Base-by-base conservation (phyloP, 2,329 filamentous ascomycete genomes). In the Colletotrichum karsti region DNA sequence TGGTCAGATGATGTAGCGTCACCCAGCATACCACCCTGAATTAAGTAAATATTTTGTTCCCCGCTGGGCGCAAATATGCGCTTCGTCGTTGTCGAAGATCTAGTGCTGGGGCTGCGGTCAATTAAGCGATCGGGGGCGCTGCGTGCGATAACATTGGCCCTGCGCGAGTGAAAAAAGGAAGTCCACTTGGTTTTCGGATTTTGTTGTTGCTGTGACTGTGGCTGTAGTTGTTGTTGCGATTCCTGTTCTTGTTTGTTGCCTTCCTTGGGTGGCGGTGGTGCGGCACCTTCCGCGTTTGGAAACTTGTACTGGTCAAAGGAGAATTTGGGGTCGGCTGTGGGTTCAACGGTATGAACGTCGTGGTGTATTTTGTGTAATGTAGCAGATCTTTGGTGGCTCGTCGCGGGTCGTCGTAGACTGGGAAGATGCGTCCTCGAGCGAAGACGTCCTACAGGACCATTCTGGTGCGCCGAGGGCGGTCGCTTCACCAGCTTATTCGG, bases 401-500 rank as follows among this genome's bases (percentile, higher is more conserved):
- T 95, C 50, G 92, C 92, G 58, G 93, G 93, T 73, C 92, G 85
- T 66, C 91, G 89, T 67, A 95, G 85, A 22, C 87, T 89, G 3
- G 89, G 87, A 69, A 92, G 82, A 73, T 91, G 88, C 53, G 90
- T 87, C 71, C 82, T 88, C 33, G 90, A 84, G 70, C 85, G 82
- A 66, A 83, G 84, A 65, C 83, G 81, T 30, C 80, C 75, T 33
- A 81, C 71, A 46, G 81, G 75, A 6, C 84, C 80, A 58, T 82
- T 75, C 57, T 80, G 80, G 71, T 85, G 85, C 51, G 83, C 81
- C 20, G 91, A 89, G 3, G 90, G 85, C 39, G 88, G 85, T 68
- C 92, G 89, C 80, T 95, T 95, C 58, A 94, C 92, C 42, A 95
- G 84, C 81, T 93, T 94, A 78, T 95, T 95, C 18, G 90, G 91